Evolutionary conservation across 257 asterid genomes (phyloP).

Genomic region (Primulina tabacum): DNA sequence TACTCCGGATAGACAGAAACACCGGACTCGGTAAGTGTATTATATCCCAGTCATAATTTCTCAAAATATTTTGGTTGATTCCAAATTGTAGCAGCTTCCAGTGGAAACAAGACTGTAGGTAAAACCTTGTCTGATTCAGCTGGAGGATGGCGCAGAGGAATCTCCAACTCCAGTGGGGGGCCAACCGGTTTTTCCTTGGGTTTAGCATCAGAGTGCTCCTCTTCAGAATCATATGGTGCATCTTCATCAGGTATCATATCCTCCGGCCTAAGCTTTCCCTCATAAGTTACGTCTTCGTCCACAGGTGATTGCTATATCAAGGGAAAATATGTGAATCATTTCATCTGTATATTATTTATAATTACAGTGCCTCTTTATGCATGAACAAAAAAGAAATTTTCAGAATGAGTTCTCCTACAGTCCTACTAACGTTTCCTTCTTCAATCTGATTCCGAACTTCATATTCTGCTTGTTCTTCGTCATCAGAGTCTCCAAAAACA

Average conservation of each 20-base stretch:
- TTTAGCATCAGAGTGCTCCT: conserved; percentile 66
- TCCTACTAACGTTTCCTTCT: conserved; percentile 47
- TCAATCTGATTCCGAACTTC: conserved; percentile 50
- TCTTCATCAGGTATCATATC: conserved; percentile 91
- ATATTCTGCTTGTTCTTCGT: conserved; percentile 63
- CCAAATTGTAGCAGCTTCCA: neutral
- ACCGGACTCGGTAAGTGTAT: neutral
- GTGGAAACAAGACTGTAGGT: conserved; percentile 17
- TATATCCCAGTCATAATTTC: neutral
- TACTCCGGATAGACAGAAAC: neutral
- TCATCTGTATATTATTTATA: conserved; percentile 9
- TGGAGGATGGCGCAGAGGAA: conserved; percentile 82
- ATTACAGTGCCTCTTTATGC: conserved; percentile 3
- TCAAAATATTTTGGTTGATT: too few relatives aligned
- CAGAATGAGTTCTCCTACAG: conserved; percentile 6
- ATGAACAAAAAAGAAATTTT: conserved; percentile 11
- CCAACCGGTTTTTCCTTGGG: conserved; percentile 85
- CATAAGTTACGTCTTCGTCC: conserved; percentile 66
- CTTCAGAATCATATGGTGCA: conserved; percentile 83
- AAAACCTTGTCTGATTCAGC: conserved; percentile 69
- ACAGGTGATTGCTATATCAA: conserved; percentile 59
- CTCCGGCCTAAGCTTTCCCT: conserved; percentile 70
- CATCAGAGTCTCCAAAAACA: conserved; percentile 90
- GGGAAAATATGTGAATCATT: conserved; percentile 14
- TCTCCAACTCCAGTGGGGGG: conserved; percentile 91